Evolutionary conservation across 441 rosid species (phyloP), one percentile per base, ranked within the genome.

Genomic region (Flueggea neowawraea): DNA sequence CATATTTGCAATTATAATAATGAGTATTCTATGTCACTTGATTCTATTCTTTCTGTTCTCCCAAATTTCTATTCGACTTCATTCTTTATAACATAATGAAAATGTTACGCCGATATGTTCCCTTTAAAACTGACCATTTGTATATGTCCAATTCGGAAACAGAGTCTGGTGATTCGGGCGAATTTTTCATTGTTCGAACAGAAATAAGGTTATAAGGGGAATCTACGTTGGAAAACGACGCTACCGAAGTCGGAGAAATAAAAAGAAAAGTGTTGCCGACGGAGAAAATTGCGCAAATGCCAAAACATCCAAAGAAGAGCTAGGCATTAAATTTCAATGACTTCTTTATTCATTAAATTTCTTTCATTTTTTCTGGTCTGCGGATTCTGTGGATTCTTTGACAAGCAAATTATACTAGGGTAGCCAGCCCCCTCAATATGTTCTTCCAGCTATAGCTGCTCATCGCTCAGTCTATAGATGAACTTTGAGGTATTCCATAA

Each of bases 61-160:
- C 44, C 14, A 8, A 6, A 43, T 43, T 31, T 32, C 4, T 32
- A 14, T 13, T n/a, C 41, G 11, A 5, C 7, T 10, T 12, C 41
- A n/a, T 39, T 3, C 10, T 6, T 58, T 58, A 13, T 22, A 15
- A 51, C 6, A 16, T 32, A 33, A 44, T 8, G 12, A 63, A 58
- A 57, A 72, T 72, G 72, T 55, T 63, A 14, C 54, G 45, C 16
- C n/a, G 15, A 16, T 50, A 16, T 32, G 4, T 16, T 13, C 59
- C 57, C 8, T 5, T 41, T 0, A 50, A 36, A 6, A 3, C 10
- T 8, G 36, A 60, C 44, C 72, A 72, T 64, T 41, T 72, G 4
- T 44, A 43, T 31, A 9, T 63, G 59, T 63, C 69, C 4, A 61
- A 63, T 67, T 72, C 72, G 8, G 69, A 63, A 0, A 72, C 66